These are phyloP conservation scores for Eutrema yunnanense DNA, from an alignment of 345 rosid species.

Conservation along the genomic window DNA sequence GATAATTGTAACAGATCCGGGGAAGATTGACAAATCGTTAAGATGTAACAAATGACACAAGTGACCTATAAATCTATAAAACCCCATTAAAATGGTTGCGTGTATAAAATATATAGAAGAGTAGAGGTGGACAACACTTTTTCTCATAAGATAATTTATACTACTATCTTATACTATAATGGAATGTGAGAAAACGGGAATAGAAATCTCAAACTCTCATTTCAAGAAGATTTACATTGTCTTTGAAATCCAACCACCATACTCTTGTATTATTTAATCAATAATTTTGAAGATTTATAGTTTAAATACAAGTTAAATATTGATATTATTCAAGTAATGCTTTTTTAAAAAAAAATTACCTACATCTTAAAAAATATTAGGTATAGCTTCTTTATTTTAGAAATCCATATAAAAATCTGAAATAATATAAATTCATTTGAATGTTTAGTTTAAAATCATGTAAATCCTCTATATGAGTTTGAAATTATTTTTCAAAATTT, in stretches of 20 bases:
- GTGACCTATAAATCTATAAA: not conserved
- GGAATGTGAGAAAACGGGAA: not conserved
- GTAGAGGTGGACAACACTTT: not conserved
- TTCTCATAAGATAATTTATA: not conserved
- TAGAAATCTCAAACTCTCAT: not conserved
- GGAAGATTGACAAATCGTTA: not conserved
- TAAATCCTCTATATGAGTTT: not conserved
- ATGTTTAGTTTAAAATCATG: not conserved
- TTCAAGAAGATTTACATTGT: not conserved
- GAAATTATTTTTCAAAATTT: not conserved
- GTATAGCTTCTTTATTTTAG: not conserved
- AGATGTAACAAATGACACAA: not conserved
- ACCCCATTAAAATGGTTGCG: not conserved
- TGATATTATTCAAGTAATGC: not conserved
- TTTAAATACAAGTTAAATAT: not conserved
- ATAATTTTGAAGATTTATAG: not conserved
- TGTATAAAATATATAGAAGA: not conserved
- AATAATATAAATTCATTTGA: not conserved
- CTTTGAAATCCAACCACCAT: not conserved
- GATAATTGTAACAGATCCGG: no score
- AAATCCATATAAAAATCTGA: not conserved
- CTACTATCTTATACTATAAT: not conserved
- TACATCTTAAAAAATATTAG: not conserved
- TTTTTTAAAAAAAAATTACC: not conserved
- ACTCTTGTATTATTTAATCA: not conserved